Conservation (phyloP, 306 rosid species). For the Malus asiatica region DNA sequence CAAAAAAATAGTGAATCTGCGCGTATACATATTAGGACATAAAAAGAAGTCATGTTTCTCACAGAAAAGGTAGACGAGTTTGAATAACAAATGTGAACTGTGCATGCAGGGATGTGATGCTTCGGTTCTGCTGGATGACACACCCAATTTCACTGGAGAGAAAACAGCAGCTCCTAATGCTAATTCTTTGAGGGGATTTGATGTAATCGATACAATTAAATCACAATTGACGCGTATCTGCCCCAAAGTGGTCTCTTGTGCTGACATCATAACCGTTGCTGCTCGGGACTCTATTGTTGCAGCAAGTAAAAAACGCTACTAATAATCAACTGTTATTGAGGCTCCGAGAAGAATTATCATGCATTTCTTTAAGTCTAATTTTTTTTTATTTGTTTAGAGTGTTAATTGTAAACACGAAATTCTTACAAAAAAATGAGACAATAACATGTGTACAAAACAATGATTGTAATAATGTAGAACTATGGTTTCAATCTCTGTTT, state of each 20-base stretch:
- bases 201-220: constrained; percentile 42
- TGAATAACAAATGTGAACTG: background rate
- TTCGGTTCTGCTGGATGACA: constrained; percentile 53
- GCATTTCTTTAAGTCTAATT: too few species aligned
- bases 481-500: too few species aligned
- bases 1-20: background rate
- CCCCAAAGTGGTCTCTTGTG: constrained; percentile 52
- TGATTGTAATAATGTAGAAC: too few species aligned
- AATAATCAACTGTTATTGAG: too few species aligned
- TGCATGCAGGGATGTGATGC: constrained; percentile 61
- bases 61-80: background rate
- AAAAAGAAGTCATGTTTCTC: too few species aligned
- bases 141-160: constrained; percentile 57
- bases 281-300: constrained; percentile 59
- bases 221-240: constrained; percentile 6
- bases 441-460: too few species aligned
- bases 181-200: constrained; percentile 48
- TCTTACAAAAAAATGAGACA: too few species aligned
- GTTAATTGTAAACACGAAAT: too few species aligned
- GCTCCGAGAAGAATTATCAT: too few species aligned
- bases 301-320: constrained; percentile 15
- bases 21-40: background rate
- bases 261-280: constrained; percentile 53
- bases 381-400: too few species aligned
- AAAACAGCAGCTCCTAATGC: constrained; percentile 43